Evolutionary conservation across 768 basidiomycete genomes (phyloP).

Genomic region (Favolaschia claudopus): DNA sequence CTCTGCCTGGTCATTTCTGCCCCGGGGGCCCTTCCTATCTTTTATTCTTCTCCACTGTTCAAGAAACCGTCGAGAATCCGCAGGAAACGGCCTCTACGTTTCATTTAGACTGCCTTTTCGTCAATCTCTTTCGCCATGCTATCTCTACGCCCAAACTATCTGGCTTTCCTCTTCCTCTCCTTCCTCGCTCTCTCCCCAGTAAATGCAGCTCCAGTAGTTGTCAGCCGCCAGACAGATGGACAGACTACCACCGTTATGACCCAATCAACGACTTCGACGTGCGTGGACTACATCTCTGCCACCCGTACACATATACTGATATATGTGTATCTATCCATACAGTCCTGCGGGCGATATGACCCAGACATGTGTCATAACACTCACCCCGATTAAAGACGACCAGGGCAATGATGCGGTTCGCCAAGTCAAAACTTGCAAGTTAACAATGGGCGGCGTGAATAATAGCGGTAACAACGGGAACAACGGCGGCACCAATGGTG

Average conservation of each 20-base stretch:
- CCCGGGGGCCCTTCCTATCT: slow-evolving; percentile 57
- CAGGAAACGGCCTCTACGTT: slow-evolving; percentile 57
- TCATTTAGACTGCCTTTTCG: slow-evolving; percentile 34
- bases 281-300: slow-evolving; percentile 32
- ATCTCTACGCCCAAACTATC: slow-evolving; percentile 37
- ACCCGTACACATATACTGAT: slow-evolving; percentile 23
- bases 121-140: slow-evolving; percentile 47
- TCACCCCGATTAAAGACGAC: slow-evolving; percentile 60
- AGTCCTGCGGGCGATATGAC: slow-evolving; percentile 60
- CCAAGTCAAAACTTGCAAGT: slow-evolving; percentile 61
- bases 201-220: slow-evolving; percentile 49
- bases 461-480: slow-evolving; percentile 13
- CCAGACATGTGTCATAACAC: slow-evolving; percentile 65
- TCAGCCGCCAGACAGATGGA: slow-evolving; percentile 41
- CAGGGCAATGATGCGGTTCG: slow-evolving; percentile 58
- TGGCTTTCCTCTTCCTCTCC: slow-evolving; percentile 47
- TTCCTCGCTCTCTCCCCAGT: slow-evolving; percentile 41
- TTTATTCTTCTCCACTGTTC: slow-evolving; percentile 45
- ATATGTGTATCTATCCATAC: no score
- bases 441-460: slow-evolving; percentile 37
- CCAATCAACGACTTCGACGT: slow-evolving; percentile 55
- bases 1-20: slow-evolving; percentile 39
- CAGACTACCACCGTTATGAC: slow-evolving; percentile 50
- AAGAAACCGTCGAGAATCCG: slow-evolving; percentile 51
- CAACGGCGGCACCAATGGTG: slow-evolving; percentile 2